Conservation (phyloP, 2,329 filamentous ascomycete genomes). For the Cladobotryum mycophilum region DNA sequence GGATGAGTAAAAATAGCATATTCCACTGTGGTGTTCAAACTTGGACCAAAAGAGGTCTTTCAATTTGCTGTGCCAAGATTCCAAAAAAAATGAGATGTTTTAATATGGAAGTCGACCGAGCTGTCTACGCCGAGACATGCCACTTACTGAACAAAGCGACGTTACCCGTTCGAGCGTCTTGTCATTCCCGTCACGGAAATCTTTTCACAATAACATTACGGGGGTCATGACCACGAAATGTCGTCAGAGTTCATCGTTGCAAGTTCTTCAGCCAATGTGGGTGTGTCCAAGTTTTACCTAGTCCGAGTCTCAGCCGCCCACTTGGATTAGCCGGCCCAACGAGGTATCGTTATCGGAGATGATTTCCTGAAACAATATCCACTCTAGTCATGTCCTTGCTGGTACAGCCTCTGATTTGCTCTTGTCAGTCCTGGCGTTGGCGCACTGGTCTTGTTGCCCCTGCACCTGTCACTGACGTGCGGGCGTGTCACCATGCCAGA, state of each 20-base stretch:
- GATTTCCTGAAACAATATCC: conserved; percentile 13
- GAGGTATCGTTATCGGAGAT: conserved; percentile 9
- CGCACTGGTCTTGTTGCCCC: not conserved
- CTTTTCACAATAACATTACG: not conserved
- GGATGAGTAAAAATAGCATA: no score
- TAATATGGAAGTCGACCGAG: not conserved
- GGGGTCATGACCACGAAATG: not conserved
- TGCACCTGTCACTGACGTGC: conserved; percentile 8
- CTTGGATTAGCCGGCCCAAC: not conserved
- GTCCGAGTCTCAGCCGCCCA: conserved; percentile 11
- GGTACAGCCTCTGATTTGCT: conserved; percentile 3
- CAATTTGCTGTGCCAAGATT: not conserved
- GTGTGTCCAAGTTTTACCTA: conserved; percentile 8
- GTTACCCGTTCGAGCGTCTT: not conserved
- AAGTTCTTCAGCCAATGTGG: not conserved
- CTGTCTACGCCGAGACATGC: not conserved
- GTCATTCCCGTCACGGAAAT: no score
- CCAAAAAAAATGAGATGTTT: not conserved
- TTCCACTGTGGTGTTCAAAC: no score
- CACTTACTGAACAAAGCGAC: not conserved
- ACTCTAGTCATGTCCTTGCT: not conserved
- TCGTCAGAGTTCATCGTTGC: not conserved
- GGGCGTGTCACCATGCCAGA: conserved; percentile 9
- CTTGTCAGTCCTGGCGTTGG: conserved; percentile 2
- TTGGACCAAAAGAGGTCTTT: no score